Conservation (phyloP, 2,329 filamentous ascomycete species). For the Fusarium incarnatum region DNA sequence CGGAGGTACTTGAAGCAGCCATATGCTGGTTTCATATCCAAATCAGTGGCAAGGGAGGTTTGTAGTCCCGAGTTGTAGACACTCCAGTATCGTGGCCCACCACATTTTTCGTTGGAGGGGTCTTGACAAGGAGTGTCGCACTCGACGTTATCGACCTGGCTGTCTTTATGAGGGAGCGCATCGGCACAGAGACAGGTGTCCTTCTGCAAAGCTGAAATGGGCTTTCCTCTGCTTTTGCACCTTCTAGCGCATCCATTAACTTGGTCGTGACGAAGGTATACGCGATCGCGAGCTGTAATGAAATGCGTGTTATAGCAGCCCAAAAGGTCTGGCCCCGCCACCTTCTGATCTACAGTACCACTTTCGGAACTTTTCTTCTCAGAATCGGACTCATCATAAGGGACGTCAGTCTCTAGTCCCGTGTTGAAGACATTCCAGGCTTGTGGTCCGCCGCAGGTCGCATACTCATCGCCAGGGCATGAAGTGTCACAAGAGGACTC, state of each 20-base stretch:
- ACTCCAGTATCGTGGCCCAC: not conserved
- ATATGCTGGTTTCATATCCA: not conserved
- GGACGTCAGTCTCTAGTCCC: not conserved
- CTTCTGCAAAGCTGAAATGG: not conserved
- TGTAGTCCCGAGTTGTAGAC: not conserved
- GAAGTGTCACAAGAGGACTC: not conserved
- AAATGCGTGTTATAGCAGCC: not conserved
- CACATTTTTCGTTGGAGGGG: not conserved
- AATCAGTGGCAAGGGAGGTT: not conserved
- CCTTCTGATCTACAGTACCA: fast-evolving
- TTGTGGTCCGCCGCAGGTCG: not conserved
- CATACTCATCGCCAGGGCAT: not conserved
- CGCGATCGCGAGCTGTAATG: not conserved
- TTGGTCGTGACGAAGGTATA: not conserved
- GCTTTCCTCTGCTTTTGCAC: not conserved
- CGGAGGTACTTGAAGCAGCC: slow-evolving; percentile 2
- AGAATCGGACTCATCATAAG: not conserved
- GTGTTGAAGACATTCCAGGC: slow-evolving; percentile 8
- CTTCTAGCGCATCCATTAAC: not conserved
- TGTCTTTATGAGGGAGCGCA: not conserved
- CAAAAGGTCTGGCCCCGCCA: not conserved
- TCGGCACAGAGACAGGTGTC: not conserved
- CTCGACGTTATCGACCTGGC: not conserved
- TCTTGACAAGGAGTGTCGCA: not conserved
- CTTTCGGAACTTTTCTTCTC: not conserved